Base-by-base conservation (phyloP, 768 basidiomycete species). In the Tricholoma sp. region DNA sequence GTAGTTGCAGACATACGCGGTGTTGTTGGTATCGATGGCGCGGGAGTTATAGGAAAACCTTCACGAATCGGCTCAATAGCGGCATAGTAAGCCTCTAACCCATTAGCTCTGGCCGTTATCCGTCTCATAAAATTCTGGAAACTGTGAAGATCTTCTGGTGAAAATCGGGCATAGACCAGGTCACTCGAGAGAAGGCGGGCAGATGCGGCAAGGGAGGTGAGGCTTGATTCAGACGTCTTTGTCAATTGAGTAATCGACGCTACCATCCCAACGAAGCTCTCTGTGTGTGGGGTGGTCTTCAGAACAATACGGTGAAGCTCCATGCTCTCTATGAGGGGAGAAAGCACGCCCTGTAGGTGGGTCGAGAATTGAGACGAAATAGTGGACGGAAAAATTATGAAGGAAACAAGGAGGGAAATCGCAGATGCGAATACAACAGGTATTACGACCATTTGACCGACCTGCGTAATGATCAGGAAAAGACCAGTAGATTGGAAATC, bases 21-120 rank as follows among this genome's bases (percentile, higher is more conserved):
- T 24, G 24, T 24, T 24, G 24, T 24, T 24, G 24, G 24, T 8
- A 52, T 61, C 9, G 81, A 77, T 0, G 69, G 64, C 5, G 59
- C 66, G 12, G 83, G 82, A 0, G 81, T 80, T 1, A 70, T 62
- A 2, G 80, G 80, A 60, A 88, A 88, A 53, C 67, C 75, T 62
- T 85, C 82, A 41, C 82, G 69, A 18, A 76, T 79, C 0, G 85
- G 81, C 59, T 89, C 85, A 9, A 87, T 77, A n/a, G 89, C 64
- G 0, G 67, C 68, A 58, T 85, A 89, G 63, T 86, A 89, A 37
- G 80, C 66, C 17, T 68, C 72, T 76, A 89, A 75, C 15, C 88
- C 88, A 58, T 84, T 76, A n/a, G 80, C 79, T 7, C 83, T 72
- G 10, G 80, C 81, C 4, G 78, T 75, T 59, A 88, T 72, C 4